phyloP scores from a whole-genome alignment of 495 filamentous ascomycete species.

The Neurospora sp. region DNA sequence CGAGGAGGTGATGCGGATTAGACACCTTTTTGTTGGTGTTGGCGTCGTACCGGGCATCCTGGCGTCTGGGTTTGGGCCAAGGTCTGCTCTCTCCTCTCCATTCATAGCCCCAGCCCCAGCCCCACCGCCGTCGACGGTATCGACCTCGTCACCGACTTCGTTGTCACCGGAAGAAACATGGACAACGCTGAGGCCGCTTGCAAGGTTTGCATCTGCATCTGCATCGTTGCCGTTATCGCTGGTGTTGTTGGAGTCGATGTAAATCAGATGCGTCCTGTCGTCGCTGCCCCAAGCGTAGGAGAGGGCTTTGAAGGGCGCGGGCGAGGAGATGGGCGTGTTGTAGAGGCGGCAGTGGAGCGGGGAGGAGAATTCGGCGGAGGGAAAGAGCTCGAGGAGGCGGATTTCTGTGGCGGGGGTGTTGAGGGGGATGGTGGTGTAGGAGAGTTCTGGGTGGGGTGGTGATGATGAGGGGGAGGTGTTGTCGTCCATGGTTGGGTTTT shows the following conservation, averaged over 20 bases:
- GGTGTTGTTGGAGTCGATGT: neutral
- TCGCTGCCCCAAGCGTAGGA: conserved; percentile 6
- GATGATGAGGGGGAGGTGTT: neutral
- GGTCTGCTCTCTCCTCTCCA: too few relatives aligned
- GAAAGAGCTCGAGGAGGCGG: neutral
- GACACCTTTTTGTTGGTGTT: neutral
- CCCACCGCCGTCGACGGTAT: too few relatives aligned
- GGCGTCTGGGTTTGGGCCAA: too few relatives aligned
- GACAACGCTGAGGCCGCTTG: too few relatives aligned
- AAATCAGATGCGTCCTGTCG: neutral
- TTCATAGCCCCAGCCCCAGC: too few relatives aligned
- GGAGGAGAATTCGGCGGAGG: neutral
- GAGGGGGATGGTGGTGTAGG: neutral
- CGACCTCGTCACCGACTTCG: too few relatives aligned
- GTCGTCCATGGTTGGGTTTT: neutral
- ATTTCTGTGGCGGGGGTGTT: neutral
- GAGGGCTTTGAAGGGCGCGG: conserved; percentile 2
- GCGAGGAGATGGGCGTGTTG: conserved; percentile 1
- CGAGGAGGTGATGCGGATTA: neutral
- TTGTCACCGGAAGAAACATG: neutral
- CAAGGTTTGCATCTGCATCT: too few relatives aligned
- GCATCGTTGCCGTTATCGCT: neutral
- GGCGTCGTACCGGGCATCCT: too few relatives aligned
- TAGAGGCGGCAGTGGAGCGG: conserved; percentile 3
- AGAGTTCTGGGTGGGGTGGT: neutral